These are phyloP conservation scores for Gossypium ekmanianum DNA, from an alignment of 345 rosid species.

Conservation along the genomic window DNA sequence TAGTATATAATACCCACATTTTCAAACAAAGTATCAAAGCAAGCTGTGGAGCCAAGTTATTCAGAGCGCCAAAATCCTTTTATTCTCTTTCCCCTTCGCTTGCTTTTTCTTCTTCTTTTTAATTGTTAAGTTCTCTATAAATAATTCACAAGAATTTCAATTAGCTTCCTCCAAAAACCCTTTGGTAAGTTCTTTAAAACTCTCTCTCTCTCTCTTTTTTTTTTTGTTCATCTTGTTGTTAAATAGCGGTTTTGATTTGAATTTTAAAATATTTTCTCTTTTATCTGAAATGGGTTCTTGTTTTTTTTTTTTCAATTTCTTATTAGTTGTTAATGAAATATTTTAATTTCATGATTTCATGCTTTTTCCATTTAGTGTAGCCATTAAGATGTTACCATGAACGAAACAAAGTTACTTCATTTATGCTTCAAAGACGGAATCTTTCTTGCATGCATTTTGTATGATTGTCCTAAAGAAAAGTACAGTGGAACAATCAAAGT, in stretches of 20 bases:
- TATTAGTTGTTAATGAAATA: no score
- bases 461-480: not conserved
- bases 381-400: not conserved
- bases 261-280: not conserved
- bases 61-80: no score
- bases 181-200: not conserved
- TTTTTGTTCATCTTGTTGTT: no score
- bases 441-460: not conserved
- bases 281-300: not conserved
- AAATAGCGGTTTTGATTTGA: not conserved
- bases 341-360: not conserved
- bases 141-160: not conserved
- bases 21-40: no score
- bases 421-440: not conserved
- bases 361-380: not conserved
- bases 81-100: no score
- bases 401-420: not conserved
- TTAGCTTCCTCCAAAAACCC: not conserved
- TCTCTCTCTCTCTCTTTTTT: not conserved
- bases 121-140: not conserved
- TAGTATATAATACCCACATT: no score
- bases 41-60: no score
- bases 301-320: no score
- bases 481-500: not conserved
- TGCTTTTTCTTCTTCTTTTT: not conserved